phyloP scores from a whole-genome alignment of 2,329 filamentous ascomycete species.

The Biscogniauxia marginata region DNA sequence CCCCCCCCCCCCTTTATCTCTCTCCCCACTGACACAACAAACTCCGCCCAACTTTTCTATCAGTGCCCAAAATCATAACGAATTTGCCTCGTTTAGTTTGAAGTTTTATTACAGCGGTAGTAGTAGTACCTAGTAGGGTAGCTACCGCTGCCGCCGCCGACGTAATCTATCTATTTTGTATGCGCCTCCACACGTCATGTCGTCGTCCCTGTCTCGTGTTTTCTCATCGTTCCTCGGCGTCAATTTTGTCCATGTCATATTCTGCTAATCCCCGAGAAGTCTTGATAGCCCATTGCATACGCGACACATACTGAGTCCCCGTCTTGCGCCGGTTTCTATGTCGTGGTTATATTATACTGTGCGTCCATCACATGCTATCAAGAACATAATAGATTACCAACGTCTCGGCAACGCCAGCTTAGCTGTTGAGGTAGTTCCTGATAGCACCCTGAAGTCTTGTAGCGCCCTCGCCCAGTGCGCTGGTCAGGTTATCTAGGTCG shows the following conservation, averaged over 20 bases:
- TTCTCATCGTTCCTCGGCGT: not conserved
- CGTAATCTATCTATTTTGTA: no score
- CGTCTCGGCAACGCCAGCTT: conserved; percentile 12
- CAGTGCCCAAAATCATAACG: no score
- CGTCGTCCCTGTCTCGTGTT: not conserved
- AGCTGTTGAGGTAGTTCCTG: conserved; percentile 62
- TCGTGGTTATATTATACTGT: not conserved
- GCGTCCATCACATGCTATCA: not conserved
- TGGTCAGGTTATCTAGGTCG: conserved; percentile 86
- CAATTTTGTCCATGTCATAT: not conserved
- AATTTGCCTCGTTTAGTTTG: no score
- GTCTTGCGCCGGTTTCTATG: not conserved
- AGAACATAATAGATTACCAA: not conserved
- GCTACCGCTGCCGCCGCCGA: no score
- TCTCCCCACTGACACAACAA: no score
- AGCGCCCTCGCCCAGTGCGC: conserved; percentile 81
- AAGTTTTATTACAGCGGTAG: no score
- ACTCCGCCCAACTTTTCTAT: no score
- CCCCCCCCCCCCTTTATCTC: no score
- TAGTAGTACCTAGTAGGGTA: no score
- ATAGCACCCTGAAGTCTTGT: conserved; percentile 77
- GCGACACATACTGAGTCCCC: not conserved
- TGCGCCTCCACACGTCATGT: not conserved
- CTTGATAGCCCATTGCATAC: not conserved
- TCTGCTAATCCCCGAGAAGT: not conserved